Percentiles rank a stretch among this genome's conserved stretches.
phyloP scores from a whole-genome alignment of 306 rosid species.

The Gastrolobium villosum region DNA sequence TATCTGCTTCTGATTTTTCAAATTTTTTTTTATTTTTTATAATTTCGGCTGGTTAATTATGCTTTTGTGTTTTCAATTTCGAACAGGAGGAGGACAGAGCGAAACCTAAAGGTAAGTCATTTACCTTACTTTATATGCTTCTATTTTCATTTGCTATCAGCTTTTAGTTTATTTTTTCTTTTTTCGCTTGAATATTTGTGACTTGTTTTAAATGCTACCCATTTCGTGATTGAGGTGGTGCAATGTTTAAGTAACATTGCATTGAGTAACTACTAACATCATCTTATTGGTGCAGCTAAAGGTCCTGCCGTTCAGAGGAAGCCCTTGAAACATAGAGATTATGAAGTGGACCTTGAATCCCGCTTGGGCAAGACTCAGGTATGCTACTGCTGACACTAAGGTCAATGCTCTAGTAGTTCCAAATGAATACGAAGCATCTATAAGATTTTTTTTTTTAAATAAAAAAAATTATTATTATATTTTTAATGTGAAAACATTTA shows the following conservation, averaged over 20 bases:
- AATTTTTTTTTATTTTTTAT: not conserved
- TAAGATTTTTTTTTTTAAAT: not conserved
- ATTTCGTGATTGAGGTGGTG: constrained; percentile 9
- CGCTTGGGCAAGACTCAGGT: constrained; percentile 98
- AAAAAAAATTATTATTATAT: not conserved
- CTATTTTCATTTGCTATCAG: not conserved
- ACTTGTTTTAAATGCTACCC: not conserved
- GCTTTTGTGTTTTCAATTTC: constrained; percentile 24
- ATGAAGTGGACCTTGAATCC: constrained; percentile 95
- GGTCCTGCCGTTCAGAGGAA: constrained; percentile 92
- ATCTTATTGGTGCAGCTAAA: constrained; percentile 63
- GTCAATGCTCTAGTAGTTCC: constrained; percentile 8
- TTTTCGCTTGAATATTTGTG: not conserved
- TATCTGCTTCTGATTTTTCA: constrained; percentile 24
- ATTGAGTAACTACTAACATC: constrained; percentile 20
- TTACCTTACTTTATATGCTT: not conserved
- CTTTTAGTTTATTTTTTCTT: not conserved
- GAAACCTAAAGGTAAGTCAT: constrained; percentile 76
- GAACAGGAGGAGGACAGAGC: constrained; percentile 70
- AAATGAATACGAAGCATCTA: not conserved
- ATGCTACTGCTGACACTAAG: not conserved
- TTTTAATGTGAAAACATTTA: not conserved
- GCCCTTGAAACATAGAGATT: constrained; percentile 97
- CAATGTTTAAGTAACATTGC: not conserved
- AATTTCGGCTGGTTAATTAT: not conserved